Base-by-base conservation (phyloP, 306 rosid genomes). In the Pyrus pyrifolia region DNA sequence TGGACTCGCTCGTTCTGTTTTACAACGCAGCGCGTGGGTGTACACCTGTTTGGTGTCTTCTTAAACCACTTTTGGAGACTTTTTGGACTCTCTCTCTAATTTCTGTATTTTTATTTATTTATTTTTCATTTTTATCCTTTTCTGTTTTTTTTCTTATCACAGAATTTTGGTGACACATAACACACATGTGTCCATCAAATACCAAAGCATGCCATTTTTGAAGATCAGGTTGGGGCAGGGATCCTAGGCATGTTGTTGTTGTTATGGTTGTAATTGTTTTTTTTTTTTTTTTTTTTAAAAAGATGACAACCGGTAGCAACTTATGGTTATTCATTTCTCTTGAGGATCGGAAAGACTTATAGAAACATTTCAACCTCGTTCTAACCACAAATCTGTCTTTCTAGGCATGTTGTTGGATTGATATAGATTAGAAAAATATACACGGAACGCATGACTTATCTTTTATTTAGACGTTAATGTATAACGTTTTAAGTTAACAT, bases 31-130 rank as follows among this genome's bases (percentile, higher is more conserved):
- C 25, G 29, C 42, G 59, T 10, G 67, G 4, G 79, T 52, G 71
- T 46, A 65, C 82, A 71, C 55, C 30, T 29, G 21, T 76, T 86
- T 86, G 81, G 72, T 76, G 29, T 59, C 76, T 73, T 89, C 77
- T 76, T 69, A 52, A 46, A 83, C 83, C 33, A 77, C 76, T 69
- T 85, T 17, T 51, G 55, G 55, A 15, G 21, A 51, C 8, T 17
- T 15, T 51, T 51, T 51, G 55, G 55, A 51, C 49, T 44, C 71
- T 2, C 66, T 27, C 59, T 21, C 35, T 19, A 0, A 4, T 21
- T 62, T 21, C 10, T 19, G 1, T 9, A 38, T 19, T 21, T 13
- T 25, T 12, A 11, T 6, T 51, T 6, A 5, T 6, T 46, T 27
- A 6, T 38, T 45, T 35, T 15, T 46, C n/a, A 5, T 29, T 4